Evolutionary conservation across 129 eudicot species (phyloP).

Genomic region (Centrapalus pauciflorus): DNA sequence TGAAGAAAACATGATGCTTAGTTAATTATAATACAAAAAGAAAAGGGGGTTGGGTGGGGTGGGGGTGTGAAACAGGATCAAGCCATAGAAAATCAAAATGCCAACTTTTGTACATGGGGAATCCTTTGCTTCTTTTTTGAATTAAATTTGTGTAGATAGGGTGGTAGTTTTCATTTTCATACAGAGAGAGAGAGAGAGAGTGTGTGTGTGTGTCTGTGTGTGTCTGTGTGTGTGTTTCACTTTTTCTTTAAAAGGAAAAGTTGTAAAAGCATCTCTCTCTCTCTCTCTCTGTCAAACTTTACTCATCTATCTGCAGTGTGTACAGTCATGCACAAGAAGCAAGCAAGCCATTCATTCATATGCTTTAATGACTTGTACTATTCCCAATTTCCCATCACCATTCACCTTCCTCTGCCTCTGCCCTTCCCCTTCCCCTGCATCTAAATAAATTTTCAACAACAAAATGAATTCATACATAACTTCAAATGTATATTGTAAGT

Average conservation of each 20-base stretch:
- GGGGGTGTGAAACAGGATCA: slow-evolving; percentile 21
- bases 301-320: slow-evolving; percentile 32
- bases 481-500: too few relatives aligned
- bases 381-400: too few relatives aligned
- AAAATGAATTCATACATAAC: too few relatives aligned
- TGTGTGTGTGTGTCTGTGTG: too few relatives aligned
- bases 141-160: slow-evolving; percentile 5
- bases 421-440: too few relatives aligned
- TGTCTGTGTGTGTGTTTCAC: slow-evolving; percentile 3
- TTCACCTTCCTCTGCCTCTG: too few relatives aligned
- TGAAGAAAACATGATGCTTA: slow-evolving; percentile 12
- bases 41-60: too few relatives aligned
- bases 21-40: neutral
- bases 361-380: slow-evolving; percentile 24
- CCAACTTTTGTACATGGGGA: slow-evolving; percentile 21
- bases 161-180: too few relatives aligned
- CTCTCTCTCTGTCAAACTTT: slow-evolving; percentile 11
- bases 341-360: slow-evolving; percentile 24
- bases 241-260: slow-evolving; percentile 49
- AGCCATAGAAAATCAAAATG: slow-evolving; percentile 21
- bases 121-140: slow-evolving; percentile 22
- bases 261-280: slow-evolving; percentile 28
- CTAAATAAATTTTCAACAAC: too few relatives aligned
- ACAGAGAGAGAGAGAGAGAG: too few relatives aligned
- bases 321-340: slow-evolving; percentile 33